Evolutionary conservation across 495 filamentous ascomycete genomes (phyloP).

Genomic region (Antarctomyces pellizariae): DNA sequence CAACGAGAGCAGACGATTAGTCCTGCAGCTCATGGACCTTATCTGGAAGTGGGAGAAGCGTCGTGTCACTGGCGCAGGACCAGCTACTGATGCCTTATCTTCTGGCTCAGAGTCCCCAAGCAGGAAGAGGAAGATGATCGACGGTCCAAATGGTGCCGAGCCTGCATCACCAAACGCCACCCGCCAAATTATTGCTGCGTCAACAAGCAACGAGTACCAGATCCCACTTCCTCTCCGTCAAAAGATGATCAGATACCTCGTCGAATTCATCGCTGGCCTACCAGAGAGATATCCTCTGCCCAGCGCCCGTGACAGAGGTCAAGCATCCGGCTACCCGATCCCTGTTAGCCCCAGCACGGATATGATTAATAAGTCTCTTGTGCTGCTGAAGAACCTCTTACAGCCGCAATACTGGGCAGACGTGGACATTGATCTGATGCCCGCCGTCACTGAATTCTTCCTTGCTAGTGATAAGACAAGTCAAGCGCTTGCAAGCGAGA

Average conservation of each 20-base stretch:
- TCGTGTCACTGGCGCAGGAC: conserved; percentile 31
- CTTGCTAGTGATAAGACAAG: conserved; percentile 46
- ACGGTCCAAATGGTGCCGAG: conserved; percentile 20
- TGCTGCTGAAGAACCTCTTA: conserved; percentile 65
- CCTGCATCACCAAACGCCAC: conserved; percentile 25
- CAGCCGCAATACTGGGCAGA: conserved; percentile 82
- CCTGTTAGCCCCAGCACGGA: conserved; percentile 35
- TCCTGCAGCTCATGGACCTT: conserved; percentile 67
- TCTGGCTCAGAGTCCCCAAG: conserved; percentile 50
- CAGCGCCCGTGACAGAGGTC: conserved; percentile 38
- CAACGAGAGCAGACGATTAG: conserved; percentile 80
- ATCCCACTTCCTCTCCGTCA: conserved; percentile 40
- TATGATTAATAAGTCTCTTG: conserved; percentile 61
- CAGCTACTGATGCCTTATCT: conserved; percentile 21
- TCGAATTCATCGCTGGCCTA: conserved; percentile 80
- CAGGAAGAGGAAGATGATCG: conserved; percentile 52
- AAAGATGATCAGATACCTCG: conserved; percentile 76
- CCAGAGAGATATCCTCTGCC: conserved; percentile 58
- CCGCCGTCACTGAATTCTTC: conserved; percentile 67
- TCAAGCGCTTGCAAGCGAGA: conserved; percentile 50
- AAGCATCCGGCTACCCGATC: conserved; percentile 20
- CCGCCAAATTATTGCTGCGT: no score
- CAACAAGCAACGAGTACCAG: conserved; percentile 41
- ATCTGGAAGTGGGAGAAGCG: conserved; percentile 87
- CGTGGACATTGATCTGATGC: conserved; percentile 73